Evolutionary conservation across 371 early-diverging fungal genomes (phyloP).

Genomic region (Mucor circinelloides): DNA sequence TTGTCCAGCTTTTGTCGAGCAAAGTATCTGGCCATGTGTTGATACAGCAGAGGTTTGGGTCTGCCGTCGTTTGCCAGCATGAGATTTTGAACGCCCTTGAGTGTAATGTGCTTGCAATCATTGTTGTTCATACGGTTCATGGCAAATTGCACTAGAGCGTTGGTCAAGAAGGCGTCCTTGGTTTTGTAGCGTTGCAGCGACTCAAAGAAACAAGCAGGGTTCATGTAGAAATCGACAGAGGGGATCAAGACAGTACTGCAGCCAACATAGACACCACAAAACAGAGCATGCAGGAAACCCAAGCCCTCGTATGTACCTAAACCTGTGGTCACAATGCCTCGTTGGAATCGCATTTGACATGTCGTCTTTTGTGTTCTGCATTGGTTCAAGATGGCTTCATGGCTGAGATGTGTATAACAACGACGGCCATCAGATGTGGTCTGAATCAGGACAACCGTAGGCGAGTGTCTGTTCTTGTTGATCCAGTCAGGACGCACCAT

Average conservation of each 20-base stretch:
- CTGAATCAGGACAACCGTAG: conserved; percentile 60
- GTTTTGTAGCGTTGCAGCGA: conserved; percentile 61
- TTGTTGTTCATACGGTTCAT: conserved; percentile 52
- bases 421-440: conserved; percentile 58
- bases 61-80: conserved; percentile 74
- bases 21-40: conserved; percentile 50
- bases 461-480: conserved; percentile 19
- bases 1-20: conserved; percentile 63
- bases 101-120: conserved; percentile 40
- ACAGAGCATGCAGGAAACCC: conserved; percentile 72
- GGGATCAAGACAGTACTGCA: conserved; percentile 39
- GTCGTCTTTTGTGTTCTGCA: conserved; percentile 81
- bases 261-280: conserved; percentile 79
- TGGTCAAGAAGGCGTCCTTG: conserved; percentile 74
- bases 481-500: conserved; percentile 51
- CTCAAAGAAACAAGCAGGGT: conserved; percentile 67
- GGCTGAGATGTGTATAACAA: conserved; percentile 62
- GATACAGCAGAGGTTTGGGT: conserved; percentile 61
- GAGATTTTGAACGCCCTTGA: conserved; percentile 70
- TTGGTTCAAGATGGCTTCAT: conserved; percentile 71
- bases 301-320: conserved; percentile 71
- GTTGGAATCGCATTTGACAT: conserved; percentile 67
- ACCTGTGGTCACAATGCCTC: conserved; percentile 69
- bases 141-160: conserved; percentile 78
- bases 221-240: conserved; percentile 30